A percentile compares a stretch with the other conserved stretches of the same genome.
phyloP scores from a whole-genome alignment of 2,329 filamentous ascomycete species.

The Thermoascus crustaceus region DNA sequence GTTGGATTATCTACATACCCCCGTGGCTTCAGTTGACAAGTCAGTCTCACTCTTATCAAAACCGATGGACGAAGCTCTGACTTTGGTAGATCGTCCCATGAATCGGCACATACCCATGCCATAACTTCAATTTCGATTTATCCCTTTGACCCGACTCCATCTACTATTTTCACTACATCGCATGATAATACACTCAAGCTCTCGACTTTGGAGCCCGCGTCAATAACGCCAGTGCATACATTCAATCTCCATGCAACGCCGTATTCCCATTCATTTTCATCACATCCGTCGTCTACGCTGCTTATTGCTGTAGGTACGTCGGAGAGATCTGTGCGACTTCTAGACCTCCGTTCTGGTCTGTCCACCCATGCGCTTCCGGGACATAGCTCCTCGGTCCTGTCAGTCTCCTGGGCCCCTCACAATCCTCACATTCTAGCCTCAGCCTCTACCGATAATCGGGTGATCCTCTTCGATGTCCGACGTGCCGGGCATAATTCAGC shows the following conservation, averaged over 20 bases:
- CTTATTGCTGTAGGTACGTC: slow-evolving; percentile 85
- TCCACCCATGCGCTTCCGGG: slow-evolving; percentile 63
- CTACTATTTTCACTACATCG: slow-evolving; percentile 39
- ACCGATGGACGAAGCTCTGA: slow-evolving; percentile 6
- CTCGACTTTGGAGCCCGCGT: slow-evolving; percentile 30
- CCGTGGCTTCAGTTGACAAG: slow-evolving; percentile 41
- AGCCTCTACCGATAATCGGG: slow-evolving; percentile 74
- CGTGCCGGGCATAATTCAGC: slow-evolving; percentile 59
- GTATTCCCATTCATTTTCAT: slow-evolving; percentile 63
- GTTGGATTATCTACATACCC: slow-evolving; percentile 45
- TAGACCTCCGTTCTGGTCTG: slow-evolving; percentile 77
- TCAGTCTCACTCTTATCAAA: slow-evolving; percentile 1
- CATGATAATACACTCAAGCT: slow-evolving; percentile 40
- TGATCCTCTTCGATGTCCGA: slow-evolving; percentile 81
- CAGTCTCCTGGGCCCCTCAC: slow-evolving; percentile 72
- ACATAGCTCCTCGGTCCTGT: slow-evolving; percentile 58
- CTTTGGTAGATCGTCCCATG: slow-evolving; percentile 20
- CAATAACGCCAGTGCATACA: slow-evolving; percentile 37
- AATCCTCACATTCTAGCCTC: slow-evolving; percentile 73
- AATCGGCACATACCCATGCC: slow-evolving; percentile 36
- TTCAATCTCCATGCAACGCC: slow-evolving; percentile 40
- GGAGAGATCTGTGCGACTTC: slow-evolving; percentile 71
- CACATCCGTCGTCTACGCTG: slow-evolving; percentile 56
- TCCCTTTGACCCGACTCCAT: slow-evolving; percentile 40
- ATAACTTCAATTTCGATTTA: slow-evolving; percentile 42